A percentile compares a stretch with the other conserved stretches of the same genome.
phyloP scores from a whole-genome alignment of 345 rosid genomes.

The Excoecaria cochinchinensis region DNA sequence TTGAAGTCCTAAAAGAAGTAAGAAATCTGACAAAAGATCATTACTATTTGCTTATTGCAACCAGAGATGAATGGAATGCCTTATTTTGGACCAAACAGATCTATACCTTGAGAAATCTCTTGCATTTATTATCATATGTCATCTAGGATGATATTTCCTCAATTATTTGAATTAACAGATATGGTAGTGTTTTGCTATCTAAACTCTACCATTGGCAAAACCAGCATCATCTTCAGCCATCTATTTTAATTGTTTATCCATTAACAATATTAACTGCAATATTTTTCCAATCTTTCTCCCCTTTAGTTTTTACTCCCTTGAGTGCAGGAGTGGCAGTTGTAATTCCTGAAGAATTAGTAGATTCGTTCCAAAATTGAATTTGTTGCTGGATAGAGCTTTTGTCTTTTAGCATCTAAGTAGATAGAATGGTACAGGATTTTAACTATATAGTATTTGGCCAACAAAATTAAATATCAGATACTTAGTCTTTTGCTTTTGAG shows the following conservation, averaged over 20 bases:
- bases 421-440: neutral
- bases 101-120: too few species aligned
- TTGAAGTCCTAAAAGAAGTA: neutral
- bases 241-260: neutral
- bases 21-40: neutral
- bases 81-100: too few species aligned
- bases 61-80: neutral
- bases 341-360: neutral
- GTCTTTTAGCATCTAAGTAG: neutral
- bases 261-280: neutral
- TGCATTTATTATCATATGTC: too few species aligned
- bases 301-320: neutral
- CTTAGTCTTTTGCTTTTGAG: neutral
- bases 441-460: neutral
- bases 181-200: neutral
- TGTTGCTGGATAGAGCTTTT: neutral
- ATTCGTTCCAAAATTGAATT: neutral
- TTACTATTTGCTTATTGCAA: neutral
- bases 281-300: neutral
- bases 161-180: neutral
- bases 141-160: neutral
- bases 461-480: neutral
- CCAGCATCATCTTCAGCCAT: neutral
- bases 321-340: conserved; percentile 1
- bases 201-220: neutral